A percentile compares a stretch with the other conserved stretches of the same genome.
Conservation (phyloP, 306 rosid species). For the Gleditsia sinensis region DNA sequence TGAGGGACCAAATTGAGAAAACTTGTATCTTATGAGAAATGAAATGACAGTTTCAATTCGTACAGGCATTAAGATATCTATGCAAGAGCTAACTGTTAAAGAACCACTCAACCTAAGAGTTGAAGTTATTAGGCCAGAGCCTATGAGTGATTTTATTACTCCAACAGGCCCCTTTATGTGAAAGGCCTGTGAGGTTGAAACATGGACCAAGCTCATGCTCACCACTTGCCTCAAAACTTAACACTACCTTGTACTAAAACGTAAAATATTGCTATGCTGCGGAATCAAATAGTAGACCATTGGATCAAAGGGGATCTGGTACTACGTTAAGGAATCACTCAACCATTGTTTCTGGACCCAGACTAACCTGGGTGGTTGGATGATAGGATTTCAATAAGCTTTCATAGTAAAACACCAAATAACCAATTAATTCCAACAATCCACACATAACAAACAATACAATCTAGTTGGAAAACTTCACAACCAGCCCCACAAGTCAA, state of each 20-base stretch:
- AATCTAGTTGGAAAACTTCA: no score
- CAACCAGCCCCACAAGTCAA: no score
- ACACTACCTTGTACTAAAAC: slow-evolving; percentile 12
- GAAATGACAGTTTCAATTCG: slow-evolving; percentile 16
- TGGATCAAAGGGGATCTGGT: not conserved
- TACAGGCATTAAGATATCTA: not conserved
- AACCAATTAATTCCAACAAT: no score
- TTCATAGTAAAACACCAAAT: no score
- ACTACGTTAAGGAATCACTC: not conserved
- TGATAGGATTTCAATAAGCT: no score
- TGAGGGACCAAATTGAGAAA: not conserved
- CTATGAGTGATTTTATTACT: not conserved
- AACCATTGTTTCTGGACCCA: no score
- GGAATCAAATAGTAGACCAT: slow-evolving; percentile 11
- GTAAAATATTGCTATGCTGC: not conserved
- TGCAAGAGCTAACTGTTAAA: not conserved
- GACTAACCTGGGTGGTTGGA: no score
- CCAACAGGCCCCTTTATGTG: not conserved
- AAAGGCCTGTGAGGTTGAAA: not conserved
- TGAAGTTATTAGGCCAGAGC: slow-evolving; percentile 2
- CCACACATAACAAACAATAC: no score
- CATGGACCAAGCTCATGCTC: not conserved
- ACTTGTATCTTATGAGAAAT: not conserved
- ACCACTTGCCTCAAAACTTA: not conserved
- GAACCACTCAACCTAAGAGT: not conserved